Percentiles rank a stretch among this genome's conserved stretches.
Evolutionary conservation across 2,329 filamentous ascomycete genomes (phyloP).

Genomic region (Trichoderma afroharzianum): DNA sequence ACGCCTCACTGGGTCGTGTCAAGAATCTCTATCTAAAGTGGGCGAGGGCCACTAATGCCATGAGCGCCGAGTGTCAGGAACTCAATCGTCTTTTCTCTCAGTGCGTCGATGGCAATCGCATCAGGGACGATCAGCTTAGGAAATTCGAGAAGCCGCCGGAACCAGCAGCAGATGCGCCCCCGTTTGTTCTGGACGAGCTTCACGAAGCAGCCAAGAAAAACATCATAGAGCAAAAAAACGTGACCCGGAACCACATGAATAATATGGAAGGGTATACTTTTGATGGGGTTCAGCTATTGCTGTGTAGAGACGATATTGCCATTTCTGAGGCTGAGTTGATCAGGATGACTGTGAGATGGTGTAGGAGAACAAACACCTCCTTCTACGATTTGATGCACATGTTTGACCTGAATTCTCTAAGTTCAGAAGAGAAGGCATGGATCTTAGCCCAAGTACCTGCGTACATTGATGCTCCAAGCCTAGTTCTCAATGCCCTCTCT

Average conservation of each 20-base stretch:
- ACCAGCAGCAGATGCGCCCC: conserved; percentile 19
- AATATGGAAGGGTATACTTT: conserved; percentile 22
- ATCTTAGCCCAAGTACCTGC: conserved; percentile 32
- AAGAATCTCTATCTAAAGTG: conserved; percentile 42
- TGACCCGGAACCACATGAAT: conserved; percentile 1
- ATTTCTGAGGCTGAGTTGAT: conserved; percentile 39
- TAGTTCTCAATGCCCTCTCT: conserved; percentile 37
- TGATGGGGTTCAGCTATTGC: conserved; percentile 31
- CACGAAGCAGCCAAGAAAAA: conserved; percentile 28
- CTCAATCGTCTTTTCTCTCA: conserved; percentile 40
- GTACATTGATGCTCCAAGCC: conserved; percentile 23
- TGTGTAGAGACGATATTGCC: conserved; percentile 33
- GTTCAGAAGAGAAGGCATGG: conserved; percentile 36
- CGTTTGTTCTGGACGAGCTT: conserved; percentile 37
- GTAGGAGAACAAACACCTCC: conserved; percentile 25
- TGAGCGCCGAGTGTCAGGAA: conserved; percentile 39
- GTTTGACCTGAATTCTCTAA: conserved; percentile 33
- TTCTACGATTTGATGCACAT: conserved; percentile 28
- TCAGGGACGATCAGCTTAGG: conserved; percentile 30
- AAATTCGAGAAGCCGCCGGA: conserved; percentile 31
- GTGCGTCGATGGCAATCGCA: conserved; percentile 40
- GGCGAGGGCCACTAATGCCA: conserved; percentile 34
- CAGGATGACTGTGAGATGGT: conserved; percentile 33
- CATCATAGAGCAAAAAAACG: conserved; percentile 12
- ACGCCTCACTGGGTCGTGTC: conserved; percentile 36